Conservation (phyloP, 805 yeast genomes). For the Myxozyma sirexii region DNA sequence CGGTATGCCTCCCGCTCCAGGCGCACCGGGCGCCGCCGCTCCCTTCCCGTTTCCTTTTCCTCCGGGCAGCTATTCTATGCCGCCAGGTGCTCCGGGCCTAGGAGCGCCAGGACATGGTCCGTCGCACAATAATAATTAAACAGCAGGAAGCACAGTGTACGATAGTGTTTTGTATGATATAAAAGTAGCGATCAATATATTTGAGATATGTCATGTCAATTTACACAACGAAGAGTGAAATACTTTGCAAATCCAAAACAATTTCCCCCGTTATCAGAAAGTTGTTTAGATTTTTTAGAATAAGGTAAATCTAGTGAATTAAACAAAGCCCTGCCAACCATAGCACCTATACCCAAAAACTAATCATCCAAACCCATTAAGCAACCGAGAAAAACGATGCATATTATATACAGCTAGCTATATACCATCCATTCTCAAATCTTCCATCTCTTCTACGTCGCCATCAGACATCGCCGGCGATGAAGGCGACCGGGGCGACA, state of each 20-base stretch:
- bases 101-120: no score
- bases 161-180: no score
- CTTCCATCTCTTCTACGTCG: slow-evolving; percentile 8
- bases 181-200: background rate
- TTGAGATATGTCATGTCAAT: background rate
- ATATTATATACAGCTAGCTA: no score
- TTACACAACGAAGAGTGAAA: no score
- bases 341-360: background rate
- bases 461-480: slow-evolving; percentile 3
- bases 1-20: slow-evolving; percentile 2
- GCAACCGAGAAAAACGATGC: background rate
- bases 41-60: background rate
- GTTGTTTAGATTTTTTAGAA: background rate
- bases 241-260: no score
- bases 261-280: no score
- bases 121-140: no score
- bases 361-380: background rate
- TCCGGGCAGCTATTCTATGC: no score
- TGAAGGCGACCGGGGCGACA: background rate
- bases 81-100: slow-evolving; percentile 1
- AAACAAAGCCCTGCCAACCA: background rate
- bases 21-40: background rate
- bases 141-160: no score
- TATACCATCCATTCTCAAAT: slow-evolving; percentile 3
- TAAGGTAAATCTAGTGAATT: background rate